Conservation (phyloP, 1,139 yeast genomes). For the Suhomyces bribrorum region DNA sequence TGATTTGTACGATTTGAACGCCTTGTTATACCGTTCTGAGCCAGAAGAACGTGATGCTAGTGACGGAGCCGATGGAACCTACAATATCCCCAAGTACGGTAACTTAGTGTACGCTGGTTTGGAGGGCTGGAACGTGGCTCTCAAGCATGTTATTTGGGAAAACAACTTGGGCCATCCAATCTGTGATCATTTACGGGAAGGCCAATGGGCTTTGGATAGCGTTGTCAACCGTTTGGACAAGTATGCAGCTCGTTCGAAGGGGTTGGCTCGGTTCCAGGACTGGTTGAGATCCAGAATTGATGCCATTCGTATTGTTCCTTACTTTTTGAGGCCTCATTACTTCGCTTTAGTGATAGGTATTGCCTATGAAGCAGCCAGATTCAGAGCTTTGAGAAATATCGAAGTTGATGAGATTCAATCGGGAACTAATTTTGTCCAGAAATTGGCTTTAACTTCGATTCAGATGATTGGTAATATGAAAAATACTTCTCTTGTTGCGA, state of each 20-base stretch:
- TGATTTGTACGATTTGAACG: slow-evolving; percentile 70
- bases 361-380: slow-evolving; percentile 79
- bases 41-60: slow-evolving; percentile 86
- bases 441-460: slow-evolving; percentile 76
- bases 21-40: slow-evolving; percentile 74
- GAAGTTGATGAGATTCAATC: slow-evolving; percentile 48
- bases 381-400: slow-evolving; percentile 62
- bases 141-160: slow-evolving; percentile 60
- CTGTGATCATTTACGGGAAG: slow-evolving; percentile 76
- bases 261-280: slow-evolving; percentile 52
- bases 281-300: slow-evolving; percentile 74
- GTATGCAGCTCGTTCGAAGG: slow-evolving; percentile 47
- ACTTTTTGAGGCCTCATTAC: slow-evolving; percentile 80
- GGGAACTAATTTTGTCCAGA: slow-evolving; percentile 75
- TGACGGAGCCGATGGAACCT: slow-evolving; percentile 69
- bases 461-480: slow-evolving; percentile 83
- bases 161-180: slow-evolving; percentile 85
- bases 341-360: slow-evolving; percentile 79
- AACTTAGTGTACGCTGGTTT: slow-evolving; percentile 81
- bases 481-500: slow-evolving; percentile 75
- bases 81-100: slow-evolving; percentile 74
- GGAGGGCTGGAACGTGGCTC: slow-evolving; percentile 85
- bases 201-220: slow-evolving; percentile 89
- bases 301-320: slow-evolving; percentile 68
- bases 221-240: slow-evolving; percentile 62